phyloP scores from a whole-genome alignment of 371 early-diverging fungal species.

The Actinomortierella wolfii region DNA sequence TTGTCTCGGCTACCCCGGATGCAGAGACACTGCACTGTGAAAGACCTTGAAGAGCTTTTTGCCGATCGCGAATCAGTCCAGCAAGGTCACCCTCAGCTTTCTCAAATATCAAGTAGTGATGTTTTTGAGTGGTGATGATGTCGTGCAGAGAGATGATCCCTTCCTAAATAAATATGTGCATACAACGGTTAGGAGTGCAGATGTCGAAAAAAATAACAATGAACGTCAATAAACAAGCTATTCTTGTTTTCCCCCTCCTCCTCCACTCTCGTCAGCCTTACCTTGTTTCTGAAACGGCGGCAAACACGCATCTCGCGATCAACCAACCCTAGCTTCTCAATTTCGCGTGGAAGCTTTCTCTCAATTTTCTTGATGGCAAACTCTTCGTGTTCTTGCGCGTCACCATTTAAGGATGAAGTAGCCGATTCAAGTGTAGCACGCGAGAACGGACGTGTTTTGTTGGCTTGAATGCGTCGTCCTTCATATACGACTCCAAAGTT shows the following conservation, averaged over 20 bases:
- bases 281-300: conserved; percentile 22
- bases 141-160: conserved; percentile 32
- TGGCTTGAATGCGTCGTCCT: conserved; percentile 12
- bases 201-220: neutral
- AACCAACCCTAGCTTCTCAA: conserved; percentile 32
- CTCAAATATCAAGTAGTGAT: conserved; percentile 37
- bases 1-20: too few species aligned
- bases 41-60: conserved; percentile 2
- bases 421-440: neutral
- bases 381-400: neutral
- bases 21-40: neutral
- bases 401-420: too few species aligned
- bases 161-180: neutral
- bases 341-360: conserved; percentile 35
- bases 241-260: neutral
- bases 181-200: neutral
- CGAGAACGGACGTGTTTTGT: neutral
- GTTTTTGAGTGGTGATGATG: conserved; percentile 41
- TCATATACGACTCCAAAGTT: conserved; percentile 43
- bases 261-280: neutral
- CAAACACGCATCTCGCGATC: conserved; percentile 39
- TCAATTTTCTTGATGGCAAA: conserved; percentile 40
- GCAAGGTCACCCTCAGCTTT: conserved; percentile 37
- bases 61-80: conserved; percentile 24
- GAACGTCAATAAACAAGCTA: neutral